These are phyloP conservation scores for Cyclotella sp. DNA, from an alignment of 108 stramenopile species.

Conservation along the genomic window DNA sequence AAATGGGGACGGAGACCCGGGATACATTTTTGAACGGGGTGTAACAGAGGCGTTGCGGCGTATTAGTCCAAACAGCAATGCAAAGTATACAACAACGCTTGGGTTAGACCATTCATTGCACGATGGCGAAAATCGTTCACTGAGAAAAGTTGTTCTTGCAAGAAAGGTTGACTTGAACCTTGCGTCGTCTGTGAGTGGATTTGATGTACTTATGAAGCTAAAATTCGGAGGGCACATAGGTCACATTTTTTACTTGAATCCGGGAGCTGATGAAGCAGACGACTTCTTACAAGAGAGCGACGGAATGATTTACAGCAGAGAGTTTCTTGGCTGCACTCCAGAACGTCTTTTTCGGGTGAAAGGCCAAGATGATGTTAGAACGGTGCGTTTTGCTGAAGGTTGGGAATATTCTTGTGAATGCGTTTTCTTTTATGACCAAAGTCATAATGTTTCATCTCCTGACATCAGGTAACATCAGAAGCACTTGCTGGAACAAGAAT, in stretches of 20 bases:
- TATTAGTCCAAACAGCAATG: conserved; percentile 31
- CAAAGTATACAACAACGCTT: not conserved
- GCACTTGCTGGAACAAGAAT: conserved; percentile 88
- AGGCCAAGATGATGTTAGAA: conserved; percentile 36
- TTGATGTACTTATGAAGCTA: conserved; percentile 76
- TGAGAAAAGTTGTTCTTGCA: conserved; percentile 80
- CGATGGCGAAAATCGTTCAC: not conserved
- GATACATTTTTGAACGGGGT: conserved; percentile 73
- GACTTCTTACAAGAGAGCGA: not conserved
- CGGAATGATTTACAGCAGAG: conserved; percentile 23
- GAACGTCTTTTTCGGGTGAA: conserved; percentile 78
- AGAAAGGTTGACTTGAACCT: conserved; percentile 67
- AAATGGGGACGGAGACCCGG: conserved; percentile 42
- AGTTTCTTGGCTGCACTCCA: conserved; percentile 86
- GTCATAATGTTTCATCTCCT: not conserved
- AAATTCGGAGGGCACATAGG: conserved; percentile 78
- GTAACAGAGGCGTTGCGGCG: conserved; percentile 62
- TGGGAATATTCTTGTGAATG: not conserved
- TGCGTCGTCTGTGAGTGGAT: conserved; percentile 51
- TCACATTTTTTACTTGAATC: conserved; percentile 74
- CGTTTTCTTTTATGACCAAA: not conserved
- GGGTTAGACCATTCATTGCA: not conserved
- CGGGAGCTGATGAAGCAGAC: conserved; percentile 39
- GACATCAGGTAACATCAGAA: conserved; percentile 61
- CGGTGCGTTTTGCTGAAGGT: conserved; percentile 3